Percentiles rank a stretch among this genome's conserved stretches.
Conservation (phyloP, 2,329 filamentous ascomycete species). For the Alternaria conjuncta region DNA sequence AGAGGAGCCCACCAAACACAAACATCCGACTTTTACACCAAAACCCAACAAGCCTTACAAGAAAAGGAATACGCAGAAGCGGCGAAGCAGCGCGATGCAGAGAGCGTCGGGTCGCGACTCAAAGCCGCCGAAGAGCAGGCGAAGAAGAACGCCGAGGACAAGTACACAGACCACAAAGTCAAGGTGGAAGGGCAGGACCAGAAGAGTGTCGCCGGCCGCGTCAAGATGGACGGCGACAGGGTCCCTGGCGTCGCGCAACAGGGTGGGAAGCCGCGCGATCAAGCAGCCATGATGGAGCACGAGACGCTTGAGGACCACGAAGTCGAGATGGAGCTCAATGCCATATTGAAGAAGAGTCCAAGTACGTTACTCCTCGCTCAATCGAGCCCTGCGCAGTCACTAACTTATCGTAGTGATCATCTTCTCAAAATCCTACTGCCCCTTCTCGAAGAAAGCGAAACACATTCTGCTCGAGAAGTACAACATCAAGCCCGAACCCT, state of each 20-base stretch:
- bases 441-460: slow-evolving; percentile 85
- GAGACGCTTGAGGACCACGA: slow-evolving; percentile 67
- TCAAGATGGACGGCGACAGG: slow-evolving; percentile 54
- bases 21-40: slow-evolving; percentile 63
- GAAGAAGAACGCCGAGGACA: slow-evolving; percentile 72
- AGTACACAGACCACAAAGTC: slow-evolving; percentile 58
- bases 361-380: slow-evolving; percentile 59
- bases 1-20: slow-evolving; percentile 62
- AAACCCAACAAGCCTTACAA: slow-evolving; percentile 61
- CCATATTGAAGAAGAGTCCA: slow-evolving; percentile 82
- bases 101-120: slow-evolving; percentile 66
- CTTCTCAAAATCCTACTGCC: slow-evolving; percentile 95
- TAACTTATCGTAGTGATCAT: slow-evolving; percentile 73
- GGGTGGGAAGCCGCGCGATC: slow-evolving; percentile 50
- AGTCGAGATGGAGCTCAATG: slow-evolving; percentile 74
- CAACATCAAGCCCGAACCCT: slow-evolving; percentile 78
- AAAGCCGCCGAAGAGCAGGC: slow-evolving; percentile 72
- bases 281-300: slow-evolving; percentile 50
- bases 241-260: slow-evolving; percentile 53
- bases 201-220: slow-evolving; percentile 61
- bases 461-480: slow-evolving; percentile 83
- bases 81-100: slow-evolving; percentile 56
- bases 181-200: slow-evolving; percentile 48
- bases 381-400: not conserved
- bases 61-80: slow-evolving; percentile 46